Evolutionary conservation across 2,329 filamentous ascomycete species (phyloP).

Genomic region (Rhexocercosporidium sp.): DNA sequence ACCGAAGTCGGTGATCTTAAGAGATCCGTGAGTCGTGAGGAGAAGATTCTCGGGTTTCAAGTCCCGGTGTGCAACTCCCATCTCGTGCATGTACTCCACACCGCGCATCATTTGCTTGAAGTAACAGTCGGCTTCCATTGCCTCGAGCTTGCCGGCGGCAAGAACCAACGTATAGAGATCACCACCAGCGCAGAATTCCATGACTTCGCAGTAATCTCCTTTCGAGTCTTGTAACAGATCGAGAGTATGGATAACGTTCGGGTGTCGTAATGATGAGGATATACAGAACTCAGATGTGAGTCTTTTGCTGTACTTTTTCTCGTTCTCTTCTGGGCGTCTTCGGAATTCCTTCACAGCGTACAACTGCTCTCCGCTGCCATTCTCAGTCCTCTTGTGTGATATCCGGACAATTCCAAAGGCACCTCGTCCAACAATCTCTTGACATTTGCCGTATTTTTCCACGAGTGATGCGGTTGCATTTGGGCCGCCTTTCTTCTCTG

Average conservation of each 20-base stretch:
- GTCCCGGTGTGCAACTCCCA: conserved; percentile 97
- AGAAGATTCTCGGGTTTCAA: conserved; percentile 96
- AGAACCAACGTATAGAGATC: conserved; percentile 94
- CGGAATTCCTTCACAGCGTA: conserved; percentile 99
- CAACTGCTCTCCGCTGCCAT: conserved; percentile 81
- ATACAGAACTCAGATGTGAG: conserved; percentile 98
- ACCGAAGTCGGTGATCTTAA: conserved; percentile 98
- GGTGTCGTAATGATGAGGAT: conserved; percentile 92
- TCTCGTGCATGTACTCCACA: conserved; percentile 98
- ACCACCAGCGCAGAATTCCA: conserved; percentile 98
- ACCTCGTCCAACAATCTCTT: conserved; percentile 93
- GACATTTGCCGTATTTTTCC: conserved; percentile 98
- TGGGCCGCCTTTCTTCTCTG: conserved; percentile 78
- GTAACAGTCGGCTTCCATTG: conserved; percentile 93
- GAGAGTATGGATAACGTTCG: conserved; percentile 97
- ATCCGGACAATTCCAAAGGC: conserved; percentile 98
- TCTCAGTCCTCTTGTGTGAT: conserved; percentile 91
- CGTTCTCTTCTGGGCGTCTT: conserved; percentile 88
- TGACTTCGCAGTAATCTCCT: conserved; percentile 97
- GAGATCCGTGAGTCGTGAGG: conserved; percentile 85
- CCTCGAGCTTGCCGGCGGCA: conserved; percentile 88
- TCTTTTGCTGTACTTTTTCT: conserved; percentile 97
- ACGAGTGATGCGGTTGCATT: conserved; percentile 80
- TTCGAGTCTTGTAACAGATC: conserved; percentile 95
- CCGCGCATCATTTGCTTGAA: conserved; percentile 99